Evolutionary conservation across 805 yeast species (phyloP).

Genomic region (Danielia reshetovae): DNA sequence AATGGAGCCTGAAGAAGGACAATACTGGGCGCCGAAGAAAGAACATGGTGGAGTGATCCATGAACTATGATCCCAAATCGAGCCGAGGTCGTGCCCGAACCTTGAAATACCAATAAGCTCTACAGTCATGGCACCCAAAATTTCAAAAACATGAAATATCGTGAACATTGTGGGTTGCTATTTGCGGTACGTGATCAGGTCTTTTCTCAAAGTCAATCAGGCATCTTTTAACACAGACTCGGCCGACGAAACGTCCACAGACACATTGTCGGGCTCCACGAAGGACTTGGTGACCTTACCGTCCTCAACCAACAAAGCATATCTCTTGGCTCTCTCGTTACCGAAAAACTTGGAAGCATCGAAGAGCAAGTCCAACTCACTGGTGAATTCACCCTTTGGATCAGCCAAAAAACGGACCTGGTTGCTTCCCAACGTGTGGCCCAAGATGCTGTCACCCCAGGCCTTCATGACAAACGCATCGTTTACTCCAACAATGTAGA

Average conservation of each 20-base stretch:
- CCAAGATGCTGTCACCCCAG: conserved; percentile 53
- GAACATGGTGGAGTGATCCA: no score
- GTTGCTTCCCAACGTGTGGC: conserved; percentile 15
- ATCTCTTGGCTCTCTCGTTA: conserved; percentile 68
- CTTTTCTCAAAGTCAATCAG: no score
- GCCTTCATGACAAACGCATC: conserved; percentile 84
- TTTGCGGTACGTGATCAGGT: no score
- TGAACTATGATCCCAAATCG: no score
- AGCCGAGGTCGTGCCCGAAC: no score
- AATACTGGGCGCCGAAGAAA: no score
- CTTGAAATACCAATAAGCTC: no score
- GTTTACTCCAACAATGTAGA: conserved; percentile 75
- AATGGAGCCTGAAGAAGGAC: neutral
- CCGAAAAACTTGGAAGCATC: conserved; percentile 81
- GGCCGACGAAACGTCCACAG: conserved; percentile 55
- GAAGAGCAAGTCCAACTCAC: conserved; percentile 59
- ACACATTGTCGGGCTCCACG: conserved; percentile 78
- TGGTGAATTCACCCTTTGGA: conserved; percentile 69
- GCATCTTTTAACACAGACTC: conserved; percentile 34
- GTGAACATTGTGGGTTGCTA: no score
- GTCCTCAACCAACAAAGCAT: conserved; percentile 69
- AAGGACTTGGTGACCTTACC: conserved; percentile 65
- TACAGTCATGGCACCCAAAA: no score
- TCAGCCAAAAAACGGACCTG: conserved; percentile 68
- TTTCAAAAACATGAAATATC: no score